phyloP scores from a whole-genome alignment of 495 filamentous ascomycete species.

The Beverwykella pulmonaria region DNA sequence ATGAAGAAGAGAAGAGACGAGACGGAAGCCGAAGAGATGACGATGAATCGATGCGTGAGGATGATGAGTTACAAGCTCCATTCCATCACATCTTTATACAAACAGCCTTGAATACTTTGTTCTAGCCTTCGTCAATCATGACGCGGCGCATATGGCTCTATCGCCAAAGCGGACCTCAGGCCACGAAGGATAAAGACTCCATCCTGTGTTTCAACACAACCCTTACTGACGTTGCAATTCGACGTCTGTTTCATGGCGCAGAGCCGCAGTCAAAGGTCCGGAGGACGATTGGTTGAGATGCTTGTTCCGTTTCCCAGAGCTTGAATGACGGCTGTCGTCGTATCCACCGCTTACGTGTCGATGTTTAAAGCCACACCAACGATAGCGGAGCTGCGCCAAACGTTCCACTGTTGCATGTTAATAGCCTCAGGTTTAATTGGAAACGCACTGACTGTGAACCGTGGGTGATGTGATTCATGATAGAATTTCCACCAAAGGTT shows the following conservation, averaged over 20 bases:
- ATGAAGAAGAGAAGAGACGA: neutral
- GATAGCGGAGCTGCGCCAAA: neutral
- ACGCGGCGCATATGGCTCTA: neutral
- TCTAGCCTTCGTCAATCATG: neutral
- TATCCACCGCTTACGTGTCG: neutral
- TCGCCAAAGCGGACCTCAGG: neutral
- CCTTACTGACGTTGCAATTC: neutral
- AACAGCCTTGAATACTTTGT: neutral
- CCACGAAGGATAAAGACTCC: neutral
- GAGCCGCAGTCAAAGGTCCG: neutral
- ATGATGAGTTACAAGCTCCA: neutral
- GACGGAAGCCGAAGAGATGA: neutral
- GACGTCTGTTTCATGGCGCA: neutral
- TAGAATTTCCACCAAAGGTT: neutral
- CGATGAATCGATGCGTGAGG: neutral
- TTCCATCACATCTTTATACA: neutral
- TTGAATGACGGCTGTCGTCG: neutral
- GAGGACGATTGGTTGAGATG: neutral
- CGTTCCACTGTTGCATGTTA: neutral
- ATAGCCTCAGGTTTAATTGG: neutral
- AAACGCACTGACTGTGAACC: neutral
- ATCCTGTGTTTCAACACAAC: neutral
- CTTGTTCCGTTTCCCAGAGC: neutral
- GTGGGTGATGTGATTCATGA: neutral
- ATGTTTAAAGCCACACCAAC: neutral